These are phyloP conservation scores for Annulohypoxylon stygium DNA, from an alignment of 495 filamentous ascomycete species.

Conservation along the genomic window DNA sequence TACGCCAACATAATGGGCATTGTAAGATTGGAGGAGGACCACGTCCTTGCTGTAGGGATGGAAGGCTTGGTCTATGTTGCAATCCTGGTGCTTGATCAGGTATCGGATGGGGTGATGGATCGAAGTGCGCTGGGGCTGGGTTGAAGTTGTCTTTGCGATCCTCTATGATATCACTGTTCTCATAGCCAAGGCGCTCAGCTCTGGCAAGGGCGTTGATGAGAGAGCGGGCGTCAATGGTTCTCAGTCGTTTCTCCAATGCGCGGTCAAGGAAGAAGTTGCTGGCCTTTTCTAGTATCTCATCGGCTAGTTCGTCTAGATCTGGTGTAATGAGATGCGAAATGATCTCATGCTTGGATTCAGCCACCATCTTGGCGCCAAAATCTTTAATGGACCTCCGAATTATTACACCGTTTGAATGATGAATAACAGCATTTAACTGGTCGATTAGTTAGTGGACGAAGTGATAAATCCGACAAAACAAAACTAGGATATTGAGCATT, in stretches of 20 bases:
- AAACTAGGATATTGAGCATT: not conserved
- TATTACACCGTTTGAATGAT: conserved; percentile 54
- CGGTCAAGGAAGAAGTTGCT: conserved; percentile 63
- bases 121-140: conserved; percentile 33
- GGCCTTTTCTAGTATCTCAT: conserved; percentile 56
- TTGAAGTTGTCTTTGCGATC: conserved; percentile 47
- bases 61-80: conserved; percentile 13
- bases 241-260: conserved; percentile 58
- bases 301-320: conserved; percentile 58
- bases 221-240: conserved; percentile 62
- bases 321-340: conserved; percentile 50
- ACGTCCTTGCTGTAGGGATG: conserved; percentile 4
- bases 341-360: conserved; percentile 57
- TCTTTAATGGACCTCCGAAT: conserved; percentile 59
- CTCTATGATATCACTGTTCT: conserved; percentile 57
- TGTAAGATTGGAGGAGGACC: conserved; percentile 43
- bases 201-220: conserved; percentile 64
- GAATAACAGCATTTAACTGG: conserved; percentile 63
- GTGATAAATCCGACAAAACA: too few relatives aligned
- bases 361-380: conserved; percentile 61
- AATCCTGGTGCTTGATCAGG: conserved; percentile 1
- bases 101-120: conserved; percentile 22
- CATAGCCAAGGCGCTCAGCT: conserved; percentile 65
- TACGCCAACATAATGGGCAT: conserved; percentile 57
- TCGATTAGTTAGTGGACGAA: conserved; percentile 19